Evolutionary conservation across 495 filamentous ascomycete species (phyloP).

Genomic region (Monascus purpureus): DNA sequence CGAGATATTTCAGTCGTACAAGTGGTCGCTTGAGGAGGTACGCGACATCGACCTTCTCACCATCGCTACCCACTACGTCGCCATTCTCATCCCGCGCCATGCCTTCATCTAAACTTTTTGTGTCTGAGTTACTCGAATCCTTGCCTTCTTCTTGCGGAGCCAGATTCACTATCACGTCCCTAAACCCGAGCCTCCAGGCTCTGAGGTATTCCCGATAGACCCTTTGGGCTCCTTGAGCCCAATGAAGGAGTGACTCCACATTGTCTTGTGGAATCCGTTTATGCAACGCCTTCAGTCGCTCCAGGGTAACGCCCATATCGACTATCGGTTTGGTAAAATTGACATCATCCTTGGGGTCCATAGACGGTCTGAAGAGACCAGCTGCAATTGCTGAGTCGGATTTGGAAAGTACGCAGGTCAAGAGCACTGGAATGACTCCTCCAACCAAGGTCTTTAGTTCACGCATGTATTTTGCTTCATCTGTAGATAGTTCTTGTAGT

Average conservation of each 20-base stretch:
- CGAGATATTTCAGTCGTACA: constrained; percentile 75
- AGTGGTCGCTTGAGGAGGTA: constrained; percentile 82
- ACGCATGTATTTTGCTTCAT: constrained; percentile 82
- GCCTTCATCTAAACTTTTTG: constrained; percentile 48
- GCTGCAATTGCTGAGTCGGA: constrained; percentile 50
- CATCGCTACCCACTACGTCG: constrained; percentile 61
- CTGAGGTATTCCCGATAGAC: constrained; percentile 80
- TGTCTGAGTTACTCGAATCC: constrained; percentile 30
- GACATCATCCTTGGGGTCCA: constrained; percentile 36
- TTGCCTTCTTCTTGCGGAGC: constrained; percentile 50
- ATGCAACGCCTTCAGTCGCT: constrained; percentile 69
- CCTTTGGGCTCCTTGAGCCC: constrained; percentile 63
- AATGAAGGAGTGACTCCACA: constrained; percentile 52
- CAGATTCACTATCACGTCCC: constrained; percentile 88
- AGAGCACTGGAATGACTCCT: constrained; percentile 86
- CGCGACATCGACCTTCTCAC: constrained; percentile 88
- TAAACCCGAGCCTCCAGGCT: constrained; percentile 87
- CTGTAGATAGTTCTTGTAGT: constrained; percentile 64
- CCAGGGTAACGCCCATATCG: constrained; percentile 83
- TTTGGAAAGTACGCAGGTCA: constrained; percentile 71
- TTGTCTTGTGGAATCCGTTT: constrained; percentile 61
- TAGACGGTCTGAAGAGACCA: constrained; percentile 48
- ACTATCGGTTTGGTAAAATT: constrained; percentile 79
- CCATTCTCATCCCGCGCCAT: constrained; percentile 66
- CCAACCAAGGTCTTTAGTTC: constrained; percentile 90